Conservation (phyloP, 2,329 filamentous ascomycete species). For the Cladosporium sp. region DNA sequence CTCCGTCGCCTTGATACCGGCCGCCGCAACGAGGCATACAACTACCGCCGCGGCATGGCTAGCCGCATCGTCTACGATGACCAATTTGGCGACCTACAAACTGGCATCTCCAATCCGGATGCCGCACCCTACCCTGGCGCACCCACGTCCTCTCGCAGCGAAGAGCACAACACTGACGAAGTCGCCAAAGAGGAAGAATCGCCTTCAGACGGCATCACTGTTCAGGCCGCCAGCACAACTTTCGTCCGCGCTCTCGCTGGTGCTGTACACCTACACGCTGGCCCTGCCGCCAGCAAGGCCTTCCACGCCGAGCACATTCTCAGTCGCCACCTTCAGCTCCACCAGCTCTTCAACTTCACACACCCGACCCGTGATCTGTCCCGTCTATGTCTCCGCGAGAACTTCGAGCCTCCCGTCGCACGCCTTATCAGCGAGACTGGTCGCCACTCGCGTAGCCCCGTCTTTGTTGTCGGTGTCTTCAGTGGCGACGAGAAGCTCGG, state of each 20-base stretch:
- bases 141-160: constrained; percentile 4
- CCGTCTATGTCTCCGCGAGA: constrained; percentile 81
- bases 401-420: constrained; percentile 83
- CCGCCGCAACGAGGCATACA: constrained; percentile 49
- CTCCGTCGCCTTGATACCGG: constrained; percentile 35
- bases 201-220: constrained; percentile 40
- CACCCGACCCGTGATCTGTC: constrained; percentile 81
- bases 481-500: constrained; percentile 88
- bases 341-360: constrained; percentile 78
- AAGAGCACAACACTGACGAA: constrained; percentile 13
- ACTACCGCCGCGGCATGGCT: constrained; percentile 68
- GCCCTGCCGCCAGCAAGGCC: constrained; percentile 71
- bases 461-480: constrained; percentile 92
- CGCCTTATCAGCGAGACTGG: constrained; percentile 90
- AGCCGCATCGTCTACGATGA: constrained; percentile 80
- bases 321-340: constrained; percentile 49
- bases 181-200: constrained; percentile 20
- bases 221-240: constrained; percentile 65
- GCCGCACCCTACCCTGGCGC: constrained; percentile 12
- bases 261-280: constrained; percentile 81
- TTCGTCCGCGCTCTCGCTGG: constrained; percentile 85
- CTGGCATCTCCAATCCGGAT: constrained; percentile 25
- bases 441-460: constrained; percentile 77
- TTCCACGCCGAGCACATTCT: constrained; percentile 87
- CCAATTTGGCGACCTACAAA: constrained; percentile 71